Conservation (phyloP, 805 yeast species). For the Candida multigemmis region DNA sequence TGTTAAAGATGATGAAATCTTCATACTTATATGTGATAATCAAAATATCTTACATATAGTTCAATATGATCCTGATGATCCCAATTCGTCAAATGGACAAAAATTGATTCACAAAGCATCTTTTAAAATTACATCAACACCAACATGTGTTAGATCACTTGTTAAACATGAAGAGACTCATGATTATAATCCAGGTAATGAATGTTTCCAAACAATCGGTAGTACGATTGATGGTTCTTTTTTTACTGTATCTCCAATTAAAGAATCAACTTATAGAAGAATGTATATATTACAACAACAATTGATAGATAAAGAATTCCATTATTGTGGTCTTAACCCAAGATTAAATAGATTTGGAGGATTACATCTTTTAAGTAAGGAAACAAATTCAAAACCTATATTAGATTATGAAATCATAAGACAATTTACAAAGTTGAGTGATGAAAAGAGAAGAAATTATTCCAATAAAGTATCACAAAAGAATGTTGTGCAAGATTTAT, state of each 20-base stretch:
- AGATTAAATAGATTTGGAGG: constrained; percentile 49
- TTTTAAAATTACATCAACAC: constrained; percentile 56
- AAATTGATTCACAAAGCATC: constrained; percentile 60
- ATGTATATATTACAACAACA: constrained; percentile 85
- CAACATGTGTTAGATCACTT: constrained; percentile 44
- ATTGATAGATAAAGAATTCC: constrained; percentile 65
- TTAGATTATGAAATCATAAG: constrained; percentile 54
- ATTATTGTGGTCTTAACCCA: constrained; percentile 76
- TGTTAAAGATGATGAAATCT: constrained; percentile 60
- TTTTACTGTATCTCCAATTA: constrained; percentile 61
- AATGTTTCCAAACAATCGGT: constrained; percentile 56
- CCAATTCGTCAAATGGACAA: constrained; percentile 73
- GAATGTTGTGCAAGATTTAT: constrained; percentile 48
- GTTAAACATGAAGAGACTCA: constrained; percentile 28
- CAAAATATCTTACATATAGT: constrained; percentile 59
- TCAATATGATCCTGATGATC: constrained; percentile 90
- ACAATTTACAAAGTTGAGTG: constrained; percentile 44
- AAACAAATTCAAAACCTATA: constrained; percentile 47
- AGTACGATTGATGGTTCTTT: constrained; percentile 75
- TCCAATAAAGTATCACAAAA: constrained; percentile 50
- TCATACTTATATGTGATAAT: constrained; percentile 60
- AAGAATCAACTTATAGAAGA: constrained; percentile 70
- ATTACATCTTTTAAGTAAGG: constrained; percentile 21
- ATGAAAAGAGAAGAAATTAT: constrained; percentile 45
- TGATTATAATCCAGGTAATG: constrained; percentile 19